These are phyloP conservation scores for Kazachstania sp. DNA, from an alignment of 1,139 yeast genomes.

Conservation along the genomic window DNA sequence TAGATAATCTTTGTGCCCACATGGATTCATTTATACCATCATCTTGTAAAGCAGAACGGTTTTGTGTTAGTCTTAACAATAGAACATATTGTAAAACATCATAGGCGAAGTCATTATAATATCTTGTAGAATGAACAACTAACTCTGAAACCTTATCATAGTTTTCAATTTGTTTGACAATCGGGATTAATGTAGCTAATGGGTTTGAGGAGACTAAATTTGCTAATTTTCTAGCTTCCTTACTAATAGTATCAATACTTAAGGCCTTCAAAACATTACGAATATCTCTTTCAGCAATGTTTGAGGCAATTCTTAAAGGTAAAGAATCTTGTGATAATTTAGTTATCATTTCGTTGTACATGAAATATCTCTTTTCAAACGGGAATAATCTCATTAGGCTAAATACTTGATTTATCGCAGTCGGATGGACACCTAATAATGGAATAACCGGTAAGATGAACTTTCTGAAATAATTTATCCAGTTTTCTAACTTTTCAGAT, in stretches of 20 bases:
- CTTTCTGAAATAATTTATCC: slow-evolving; percentile 60
- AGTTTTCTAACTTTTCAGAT: slow-evolving; percentile 31
- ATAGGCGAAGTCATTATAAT: slow-evolving; percentile 76
- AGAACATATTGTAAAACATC: slow-evolving; percentile 73
- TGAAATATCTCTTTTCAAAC: slow-evolving; percentile 57
- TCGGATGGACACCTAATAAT: slow-evolving; percentile 50
- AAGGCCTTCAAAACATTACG: slow-evolving; percentile 74
- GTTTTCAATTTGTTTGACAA: slow-evolving; percentile 74
- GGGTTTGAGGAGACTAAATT: slow-evolving; percentile 78
- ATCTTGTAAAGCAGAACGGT: slow-evolving; percentile 57
- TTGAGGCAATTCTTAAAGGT: slow-evolving; percentile 53
- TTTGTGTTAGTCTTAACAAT: slow-evolving; percentile 61
- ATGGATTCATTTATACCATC: slow-evolving; percentile 78
- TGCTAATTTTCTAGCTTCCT: slow-evolving; percentile 71
- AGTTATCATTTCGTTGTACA: slow-evolving; percentile 77
- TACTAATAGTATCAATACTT: slow-evolving; percentile 74
- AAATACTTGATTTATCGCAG: slow-evolving; percentile 55
- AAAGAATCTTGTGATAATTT: slow-evolving; percentile 47
- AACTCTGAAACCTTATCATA: slow-evolving; percentile 78
- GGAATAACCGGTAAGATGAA: slow-evolving; percentile 64
- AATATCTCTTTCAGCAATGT: slow-evolving; percentile 72
- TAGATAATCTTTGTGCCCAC: slow-evolving; percentile 74
- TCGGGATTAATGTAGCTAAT: slow-evolving; percentile 58
- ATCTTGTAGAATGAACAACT: slow-evolving; percentile 72
- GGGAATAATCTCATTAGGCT: slow-evolving; percentile 47